A percentile compares a stretch with the other conserved stretches of the same genome.
Conservation (phyloP, 208 protist species). For the Tritrichomonas musculus region DNA sequence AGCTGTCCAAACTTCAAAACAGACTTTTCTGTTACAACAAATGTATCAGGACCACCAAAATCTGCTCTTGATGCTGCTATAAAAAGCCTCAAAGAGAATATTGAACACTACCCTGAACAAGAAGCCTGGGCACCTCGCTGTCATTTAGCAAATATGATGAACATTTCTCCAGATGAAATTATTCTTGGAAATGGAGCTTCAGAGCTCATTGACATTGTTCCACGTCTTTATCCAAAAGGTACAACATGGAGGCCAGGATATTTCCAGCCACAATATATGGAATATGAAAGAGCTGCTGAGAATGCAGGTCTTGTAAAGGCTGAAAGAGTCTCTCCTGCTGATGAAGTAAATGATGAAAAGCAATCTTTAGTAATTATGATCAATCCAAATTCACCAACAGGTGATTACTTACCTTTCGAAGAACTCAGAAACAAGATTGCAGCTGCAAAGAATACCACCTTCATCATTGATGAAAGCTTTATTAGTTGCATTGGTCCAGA, state of each 20-base stretch:
- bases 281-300: neutral
- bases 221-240: neutral
- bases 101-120: slow-evolving; percentile 24
- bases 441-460: neutral
- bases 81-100: neutral
- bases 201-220: slow-evolving; percentile 18
- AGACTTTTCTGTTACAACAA: slow-evolving; percentile 24
- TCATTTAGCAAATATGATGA: neutral
- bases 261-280: neutral
- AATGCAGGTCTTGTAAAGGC: slow-evolving; percentile 9
- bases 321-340: neutral
- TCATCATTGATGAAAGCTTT: slow-evolving; percentile 14
- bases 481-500: neutral
- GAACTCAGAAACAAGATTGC: neutral
- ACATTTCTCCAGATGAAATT: neutral
- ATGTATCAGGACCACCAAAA: neutral
- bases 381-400: slow-evolving; percentile 33
- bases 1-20: neutral
- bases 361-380: neutral
- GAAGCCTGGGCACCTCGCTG: neutral
- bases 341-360: neutral
- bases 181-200: neutral
- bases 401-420: slow-evolving; percentile 27
- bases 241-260: neutral
- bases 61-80: neutral